Evolutionary conservation across 768 basidiomycete genomes (phyloP).

Genomic region (Lactifluus volemus): DNA sequence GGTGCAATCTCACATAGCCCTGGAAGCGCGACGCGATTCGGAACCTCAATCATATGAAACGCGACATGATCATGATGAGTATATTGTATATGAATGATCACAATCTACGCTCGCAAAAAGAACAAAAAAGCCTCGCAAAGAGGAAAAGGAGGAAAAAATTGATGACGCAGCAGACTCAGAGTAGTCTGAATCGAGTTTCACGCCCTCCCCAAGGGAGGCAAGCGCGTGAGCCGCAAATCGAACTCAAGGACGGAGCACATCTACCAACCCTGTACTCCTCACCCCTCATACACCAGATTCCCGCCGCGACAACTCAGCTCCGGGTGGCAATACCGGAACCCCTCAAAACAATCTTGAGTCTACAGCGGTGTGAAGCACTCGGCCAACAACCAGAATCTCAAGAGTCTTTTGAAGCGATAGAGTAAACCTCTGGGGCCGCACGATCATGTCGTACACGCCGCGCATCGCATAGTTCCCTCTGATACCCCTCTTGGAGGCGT

Average conservation of each 20-base stretch:
- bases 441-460: not conserved
- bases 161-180: slow-evolving; percentile 44
- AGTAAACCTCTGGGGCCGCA: not conserved
- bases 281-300: slow-evolving; percentile 20
- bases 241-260: slow-evolving; percentile 44
- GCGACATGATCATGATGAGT: not conserved
- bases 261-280: slow-evolving; percentile 5
- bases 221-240: slow-evolving; percentile 52
- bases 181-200: slow-evolving; percentile 67
- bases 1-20: not conserved
- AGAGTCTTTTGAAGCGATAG: not conserved
- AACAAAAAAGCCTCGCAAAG: slow-evolving; percentile 20
- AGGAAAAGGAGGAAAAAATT: slow-evolving; percentile 27
- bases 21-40: not conserved
- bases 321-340: not conserved
- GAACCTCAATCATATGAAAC: not conserved
- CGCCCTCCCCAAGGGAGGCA: slow-evolving; percentile 14
- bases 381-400: too few species aligned
- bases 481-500: not conserved
- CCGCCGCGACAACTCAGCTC: not conserved
- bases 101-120: not conserved
- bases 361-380: too few species aligned
- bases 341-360: not conserved
- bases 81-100: not conserved
- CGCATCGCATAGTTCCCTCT: not conserved